phyloP scores from a whole-genome alignment of 108 stramenopile species.

The Hondaea fermentalgiana region DNA sequence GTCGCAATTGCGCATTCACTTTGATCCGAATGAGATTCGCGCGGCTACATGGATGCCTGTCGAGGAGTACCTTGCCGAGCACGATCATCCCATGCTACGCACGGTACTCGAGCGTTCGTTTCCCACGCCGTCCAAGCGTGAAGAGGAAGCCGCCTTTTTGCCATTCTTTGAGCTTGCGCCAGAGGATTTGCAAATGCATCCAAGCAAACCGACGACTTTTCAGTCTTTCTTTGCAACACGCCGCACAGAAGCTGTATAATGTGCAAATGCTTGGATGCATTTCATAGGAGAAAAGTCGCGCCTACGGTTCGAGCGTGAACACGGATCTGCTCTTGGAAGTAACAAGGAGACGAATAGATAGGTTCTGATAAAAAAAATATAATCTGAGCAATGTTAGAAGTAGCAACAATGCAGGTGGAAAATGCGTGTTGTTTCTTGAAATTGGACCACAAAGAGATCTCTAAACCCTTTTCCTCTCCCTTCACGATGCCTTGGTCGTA shows the following conservation, averaged over 20 bases:
- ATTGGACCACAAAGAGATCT: too few species aligned
- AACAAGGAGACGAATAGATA: too few species aligned
- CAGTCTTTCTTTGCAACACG: neutral
- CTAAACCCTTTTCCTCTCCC: too few species aligned
- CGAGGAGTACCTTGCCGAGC: neutral
- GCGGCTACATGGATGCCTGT: neutral
- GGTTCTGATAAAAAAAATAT: too few species aligned
- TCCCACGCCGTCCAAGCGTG: neutral
- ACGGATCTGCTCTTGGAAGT: too few species aligned
- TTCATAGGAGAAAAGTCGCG: neutral
- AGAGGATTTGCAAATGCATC: neutral
- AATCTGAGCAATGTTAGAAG: too few species aligned
- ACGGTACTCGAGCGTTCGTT: neutral
- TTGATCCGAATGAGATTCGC: neutral
- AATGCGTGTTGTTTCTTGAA: too few species aligned
- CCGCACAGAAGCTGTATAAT: neutral
- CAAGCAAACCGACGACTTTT: neutral
- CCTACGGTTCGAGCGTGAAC: too few species aligned
- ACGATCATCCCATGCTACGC: neutral
- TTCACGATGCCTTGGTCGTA: too few species aligned
- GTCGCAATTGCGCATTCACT: neutral
- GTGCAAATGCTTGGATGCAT: neutral
- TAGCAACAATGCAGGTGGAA: too few species aligned
- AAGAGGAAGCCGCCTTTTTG: neutral
- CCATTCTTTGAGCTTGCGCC: neutral